Evolutionary conservation across 306 rosid genomes (phyloP).

Genomic region (Cicer chorassanicum): DNA sequence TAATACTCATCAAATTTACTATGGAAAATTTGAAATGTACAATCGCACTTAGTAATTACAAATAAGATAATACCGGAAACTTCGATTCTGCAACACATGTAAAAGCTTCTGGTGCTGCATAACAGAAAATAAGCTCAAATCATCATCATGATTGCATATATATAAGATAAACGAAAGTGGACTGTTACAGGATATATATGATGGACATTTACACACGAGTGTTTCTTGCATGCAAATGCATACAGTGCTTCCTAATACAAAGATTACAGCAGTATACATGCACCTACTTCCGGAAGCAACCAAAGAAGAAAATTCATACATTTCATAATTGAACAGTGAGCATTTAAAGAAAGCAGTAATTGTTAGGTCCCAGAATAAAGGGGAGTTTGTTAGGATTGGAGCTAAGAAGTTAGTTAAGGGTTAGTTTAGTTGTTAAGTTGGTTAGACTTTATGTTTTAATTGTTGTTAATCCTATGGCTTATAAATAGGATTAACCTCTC

Average conservation of each 20-base stretch:
- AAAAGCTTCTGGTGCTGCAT: constrained; percentile 78
- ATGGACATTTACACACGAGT: constrained; percentile 22
- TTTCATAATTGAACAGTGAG: neutral
- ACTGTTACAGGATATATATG: constrained; percentile 17
- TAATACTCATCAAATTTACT: neutral
- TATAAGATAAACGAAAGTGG: constrained; percentile 11
- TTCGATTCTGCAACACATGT: constrained; percentile 81
- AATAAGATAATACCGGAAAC: constrained; percentile 72
- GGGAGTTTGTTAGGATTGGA: too few species aligned
- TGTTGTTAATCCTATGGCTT: neutral
- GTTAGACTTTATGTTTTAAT: too few species aligned
- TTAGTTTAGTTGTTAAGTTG: too few species aligned
- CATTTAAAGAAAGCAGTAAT: neutral
- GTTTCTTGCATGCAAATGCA: constrained; percentile 29
- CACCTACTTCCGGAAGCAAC: neutral
- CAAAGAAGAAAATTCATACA: constrained; percentile 6
- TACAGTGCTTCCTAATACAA: constrained; percentile 18
- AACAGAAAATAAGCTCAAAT: constrained; percentile 44
- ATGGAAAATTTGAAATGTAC: neutral
- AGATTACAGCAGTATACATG: neutral
- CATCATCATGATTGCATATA: constrained; percentile 34
- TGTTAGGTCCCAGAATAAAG: too few species aligned
- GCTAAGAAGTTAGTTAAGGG: too few species aligned
- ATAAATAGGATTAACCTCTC: neutral
- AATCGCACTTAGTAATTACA: constrained; percentile 24